A percentile compares a stretch with the other conserved stretches of the same genome.
Evolutionary conservation across 805 yeast genomes (phyloP).

Genomic region (Suhomyces vadensis): DNA sequence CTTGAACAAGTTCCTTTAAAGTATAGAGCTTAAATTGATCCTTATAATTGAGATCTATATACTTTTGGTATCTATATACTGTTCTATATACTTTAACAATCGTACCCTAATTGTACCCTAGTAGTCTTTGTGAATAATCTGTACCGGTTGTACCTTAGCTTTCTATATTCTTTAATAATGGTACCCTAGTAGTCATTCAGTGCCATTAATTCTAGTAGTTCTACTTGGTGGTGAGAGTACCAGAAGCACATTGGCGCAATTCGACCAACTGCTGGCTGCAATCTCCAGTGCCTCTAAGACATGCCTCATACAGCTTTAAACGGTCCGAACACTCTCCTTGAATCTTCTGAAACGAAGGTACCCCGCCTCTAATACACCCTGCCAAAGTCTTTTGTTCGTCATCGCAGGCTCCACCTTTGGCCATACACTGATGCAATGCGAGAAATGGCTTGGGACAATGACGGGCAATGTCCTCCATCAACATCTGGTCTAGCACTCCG

Average conservation of each 20-base stretch:
- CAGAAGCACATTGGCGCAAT: conserved; percentile 66
- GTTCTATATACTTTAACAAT: too few species aligned
- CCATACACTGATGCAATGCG: conserved; percentile 71
- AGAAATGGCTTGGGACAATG: conserved; percentile 74
- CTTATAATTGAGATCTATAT: too few species aligned
- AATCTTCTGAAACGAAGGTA: conserved; percentile 72
- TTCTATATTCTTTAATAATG: too few species aligned
- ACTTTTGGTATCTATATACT: too few species aligned
- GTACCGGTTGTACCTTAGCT: too few species aligned
- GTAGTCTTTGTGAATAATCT: too few species aligned
- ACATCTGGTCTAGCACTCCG: conserved; percentile 60
- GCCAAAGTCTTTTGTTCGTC: conserved; percentile 59
- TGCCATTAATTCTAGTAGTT: background rate
- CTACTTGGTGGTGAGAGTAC: conserved; percentile 16
- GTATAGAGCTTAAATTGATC: conserved; percentile 20
- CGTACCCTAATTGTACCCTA: too few species aligned
- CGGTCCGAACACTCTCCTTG: conserved; percentile 59
- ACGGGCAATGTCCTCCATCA: conserved; percentile 76
- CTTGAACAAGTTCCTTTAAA: conserved; percentile 34
- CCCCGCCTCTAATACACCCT: conserved; percentile 59
- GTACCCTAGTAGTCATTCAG: too few species aligned
- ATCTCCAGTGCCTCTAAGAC: conserved; percentile 50
- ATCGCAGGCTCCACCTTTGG: conserved; percentile 58
- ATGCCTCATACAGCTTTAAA: conserved; percentile 64
- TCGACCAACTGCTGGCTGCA: conserved; percentile 55